These are phyloP conservation scores for Metschnikowia cerradonensis DNA, from an alignment of 805 yeast genomes.

Conservation along the genomic window DNA sequence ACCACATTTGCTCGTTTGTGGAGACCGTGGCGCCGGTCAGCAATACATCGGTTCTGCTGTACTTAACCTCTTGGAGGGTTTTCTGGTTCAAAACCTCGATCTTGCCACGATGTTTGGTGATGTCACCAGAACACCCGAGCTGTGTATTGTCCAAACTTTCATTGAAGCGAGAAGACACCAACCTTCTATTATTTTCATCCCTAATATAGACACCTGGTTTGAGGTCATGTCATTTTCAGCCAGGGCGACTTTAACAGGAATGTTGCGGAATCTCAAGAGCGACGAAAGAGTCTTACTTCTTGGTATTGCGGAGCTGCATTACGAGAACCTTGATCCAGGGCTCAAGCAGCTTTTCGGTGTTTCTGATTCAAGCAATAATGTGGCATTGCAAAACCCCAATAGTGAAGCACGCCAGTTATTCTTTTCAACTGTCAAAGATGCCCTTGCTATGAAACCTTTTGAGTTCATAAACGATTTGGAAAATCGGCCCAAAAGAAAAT, in stretches of 20 bases:
- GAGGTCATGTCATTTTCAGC: conserved; percentile 65
- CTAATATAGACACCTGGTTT: conserved; percentile 76
- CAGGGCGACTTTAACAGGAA: conserved; percentile 63
- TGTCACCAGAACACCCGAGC: conserved; percentile 76
- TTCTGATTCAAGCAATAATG: conserved; percentile 41
- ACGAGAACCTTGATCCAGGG: conserved; percentile 41
- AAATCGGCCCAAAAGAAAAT: conserved; percentile 49
- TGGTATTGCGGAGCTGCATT: conserved; percentile 59
- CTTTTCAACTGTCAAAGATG: conserved; percentile 50
- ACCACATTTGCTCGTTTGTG: conserved; percentile 75
- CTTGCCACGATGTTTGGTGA: conserved; percentile 74
- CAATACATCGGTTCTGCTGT: conserved; percentile 80
- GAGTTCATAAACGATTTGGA: conserved; percentile 63
- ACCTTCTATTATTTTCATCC: conserved; percentile 81
- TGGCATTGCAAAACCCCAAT: conserved; percentile 43
- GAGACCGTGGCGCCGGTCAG: conserved; percentile 80
- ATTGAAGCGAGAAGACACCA: conserved; percentile 85
- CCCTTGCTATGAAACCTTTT: conserved; percentile 63
- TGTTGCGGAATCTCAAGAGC: conserved; percentile 64
- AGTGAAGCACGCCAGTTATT: conserved; percentile 48
- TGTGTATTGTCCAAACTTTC: conserved; percentile 75
- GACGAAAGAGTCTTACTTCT: conserved; percentile 71
- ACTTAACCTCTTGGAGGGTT: conserved; percentile 79
- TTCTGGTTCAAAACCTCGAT: conserved; percentile 83
- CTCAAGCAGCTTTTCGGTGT: conserved; percentile 57